Conservation (phyloP, 306 rosid genomes). For the Prunus persica region DNA sequence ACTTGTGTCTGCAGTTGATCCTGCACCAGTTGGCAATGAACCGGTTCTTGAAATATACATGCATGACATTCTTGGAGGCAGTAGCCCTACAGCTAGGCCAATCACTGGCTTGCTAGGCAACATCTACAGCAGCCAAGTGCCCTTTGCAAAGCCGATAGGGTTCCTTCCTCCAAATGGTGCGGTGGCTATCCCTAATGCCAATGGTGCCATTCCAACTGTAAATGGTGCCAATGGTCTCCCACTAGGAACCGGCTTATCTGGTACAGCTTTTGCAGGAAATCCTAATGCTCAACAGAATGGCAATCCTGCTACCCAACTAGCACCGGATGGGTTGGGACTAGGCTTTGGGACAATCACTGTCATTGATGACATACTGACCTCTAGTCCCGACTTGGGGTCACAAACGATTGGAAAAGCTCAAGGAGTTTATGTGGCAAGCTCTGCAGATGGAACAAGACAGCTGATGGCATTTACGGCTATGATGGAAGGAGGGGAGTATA, state of each 20-base stretch:
- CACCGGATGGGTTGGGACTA: conserved; percentile 83
- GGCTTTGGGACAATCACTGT: conserved; percentile 91
- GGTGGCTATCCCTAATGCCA: conserved; percentile 82
- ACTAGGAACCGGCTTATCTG: conserved; percentile 74
- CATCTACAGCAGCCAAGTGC: conserved; percentile 88
- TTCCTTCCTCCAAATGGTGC: conserved; percentile 56
- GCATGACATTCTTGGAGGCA: conserved; percentile 91
- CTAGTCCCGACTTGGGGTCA: conserved; percentile 72
- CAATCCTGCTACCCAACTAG: conserved; percentile 43
- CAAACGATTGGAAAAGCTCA: conserved; percentile 76
- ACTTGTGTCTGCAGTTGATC: conserved; percentile 38
- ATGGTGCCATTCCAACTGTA: conserved; percentile 82
- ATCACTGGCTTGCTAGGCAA: conserved; percentile 81
- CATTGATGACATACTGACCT: conserved; percentile 72
- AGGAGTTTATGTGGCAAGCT: conserved; percentile 91
- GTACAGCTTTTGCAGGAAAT: conserved; percentile 64
- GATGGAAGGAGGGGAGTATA: conserved; percentile 93
- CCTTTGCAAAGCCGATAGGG: conserved; percentile 79
- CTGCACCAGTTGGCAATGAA: conserved; percentile 47
- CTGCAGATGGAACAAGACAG: conserved; percentile 82
- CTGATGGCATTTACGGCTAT: conserved; percentile 87
- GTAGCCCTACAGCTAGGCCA: conserved; percentile 82
- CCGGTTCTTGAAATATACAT: conserved; percentile 71
- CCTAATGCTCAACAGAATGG: conserved; percentile 25
- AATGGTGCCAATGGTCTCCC: conserved; percentile 83